Percentiles rank a stretch among this genome's conserved stretches.
These are phyloP conservation scores for Starmerella bombi DNA, from an alignment of 805 yeast genomes.

Conservation along the genomic window DNA sequence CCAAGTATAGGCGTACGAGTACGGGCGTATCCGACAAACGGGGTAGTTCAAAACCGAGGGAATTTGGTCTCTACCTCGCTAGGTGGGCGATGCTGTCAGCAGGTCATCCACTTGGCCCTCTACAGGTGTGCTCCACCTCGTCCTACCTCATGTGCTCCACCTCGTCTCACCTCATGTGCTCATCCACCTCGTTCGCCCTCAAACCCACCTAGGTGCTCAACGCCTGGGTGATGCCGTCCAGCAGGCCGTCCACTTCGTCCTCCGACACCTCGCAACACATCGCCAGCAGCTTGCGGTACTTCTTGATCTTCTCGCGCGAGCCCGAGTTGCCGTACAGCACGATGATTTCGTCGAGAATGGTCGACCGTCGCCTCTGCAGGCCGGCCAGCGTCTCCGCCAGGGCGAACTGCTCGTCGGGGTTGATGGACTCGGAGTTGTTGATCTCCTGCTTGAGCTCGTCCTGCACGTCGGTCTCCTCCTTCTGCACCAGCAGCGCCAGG, in stretches of 20 bases:
- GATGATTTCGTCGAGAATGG: slow-evolving; percentile 37
- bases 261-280: slow-evolving; percentile 62
- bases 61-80: too few relatives aligned
- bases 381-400: slow-evolving; percentile 30
- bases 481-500: slow-evolving; percentile 45
- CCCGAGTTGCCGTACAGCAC: slow-evolving; percentile 36
- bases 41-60: too few relatives aligned
- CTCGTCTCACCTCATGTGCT: too few relatives aligned
- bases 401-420: slow-evolving; percentile 17
- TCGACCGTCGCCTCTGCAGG: slow-evolving; percentile 33
- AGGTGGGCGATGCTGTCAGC: too few relatives aligned
- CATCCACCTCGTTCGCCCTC: too few relatives aligned
- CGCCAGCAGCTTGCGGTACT: slow-evolving; percentile 66
- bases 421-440: slow-evolving; percentile 13
- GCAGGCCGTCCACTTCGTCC: slow-evolving; percentile 66
- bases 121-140: too few relatives aligned
- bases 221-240: slow-evolving; percentile 61
- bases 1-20: too few relatives aligned
- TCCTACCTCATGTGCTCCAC: too few relatives aligned
- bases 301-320: slow-evolving; percentile 48
- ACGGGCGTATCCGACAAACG: too few relatives aligned
- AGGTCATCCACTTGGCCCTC: too few relatives aligned
- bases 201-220: slow-evolving; percentile 9
- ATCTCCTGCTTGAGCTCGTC: slow-evolving; percentile 21
- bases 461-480: slow-evolving; percentile 34